Percentiles rank a stretch among this genome's conserved stretches.
phyloP scores from a whole-genome alignment of 176 grass and related monocot species.

The Calamus simplicifolius region DNA sequence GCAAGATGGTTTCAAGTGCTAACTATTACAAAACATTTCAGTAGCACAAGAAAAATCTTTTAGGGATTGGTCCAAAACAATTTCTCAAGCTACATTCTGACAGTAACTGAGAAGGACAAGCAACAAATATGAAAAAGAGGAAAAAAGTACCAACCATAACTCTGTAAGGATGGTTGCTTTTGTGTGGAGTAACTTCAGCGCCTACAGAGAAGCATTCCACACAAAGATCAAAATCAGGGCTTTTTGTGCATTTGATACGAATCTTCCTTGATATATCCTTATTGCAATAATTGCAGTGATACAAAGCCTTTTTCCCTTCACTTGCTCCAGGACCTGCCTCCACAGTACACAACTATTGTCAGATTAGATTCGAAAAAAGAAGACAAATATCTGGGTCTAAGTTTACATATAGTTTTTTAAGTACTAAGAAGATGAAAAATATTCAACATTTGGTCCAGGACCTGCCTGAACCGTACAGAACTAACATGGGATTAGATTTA shows the following conservation, averaged over 20 bases:
- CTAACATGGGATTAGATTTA: too few relatives aligned
- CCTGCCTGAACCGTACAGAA: too few relatives aligned
- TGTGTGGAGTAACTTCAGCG: slow-evolving; percentile 80
- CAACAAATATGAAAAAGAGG: slow-evolving; percentile 1
- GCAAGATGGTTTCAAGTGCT: too few relatives aligned
- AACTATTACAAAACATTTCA: too few relatives aligned
- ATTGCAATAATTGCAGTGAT: slow-evolving; percentile 99
- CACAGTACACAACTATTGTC: background rate
- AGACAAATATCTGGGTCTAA: too few relatives aligned
- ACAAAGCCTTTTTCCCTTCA: slow-evolving; percentile 89
- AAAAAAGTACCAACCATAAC: slow-evolving; percentile 66
- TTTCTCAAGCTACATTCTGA: too few relatives aligned
- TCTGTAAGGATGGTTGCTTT: slow-evolving; percentile 84
- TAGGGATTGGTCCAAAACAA: too few relatives aligned
- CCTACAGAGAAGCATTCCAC: slow-evolving; percentile 96
- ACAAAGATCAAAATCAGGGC: slow-evolving; percentile 94
- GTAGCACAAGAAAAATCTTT: too few relatives aligned
- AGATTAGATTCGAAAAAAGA: background rate
- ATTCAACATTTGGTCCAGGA: too few relatives aligned
- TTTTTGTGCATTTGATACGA: slow-evolving; percentile 95
- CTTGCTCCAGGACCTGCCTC: slow-evolving; percentile 35
- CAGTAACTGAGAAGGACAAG: background rate
- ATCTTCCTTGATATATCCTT: slow-evolving; percentile 98
- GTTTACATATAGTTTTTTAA: too few relatives aligned
- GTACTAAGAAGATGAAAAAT: too few relatives aligned